Evolutionary conservation across 129 eudicot genomes (phyloP).

Genomic region (Heracleum sosnowskyi): DNA sequence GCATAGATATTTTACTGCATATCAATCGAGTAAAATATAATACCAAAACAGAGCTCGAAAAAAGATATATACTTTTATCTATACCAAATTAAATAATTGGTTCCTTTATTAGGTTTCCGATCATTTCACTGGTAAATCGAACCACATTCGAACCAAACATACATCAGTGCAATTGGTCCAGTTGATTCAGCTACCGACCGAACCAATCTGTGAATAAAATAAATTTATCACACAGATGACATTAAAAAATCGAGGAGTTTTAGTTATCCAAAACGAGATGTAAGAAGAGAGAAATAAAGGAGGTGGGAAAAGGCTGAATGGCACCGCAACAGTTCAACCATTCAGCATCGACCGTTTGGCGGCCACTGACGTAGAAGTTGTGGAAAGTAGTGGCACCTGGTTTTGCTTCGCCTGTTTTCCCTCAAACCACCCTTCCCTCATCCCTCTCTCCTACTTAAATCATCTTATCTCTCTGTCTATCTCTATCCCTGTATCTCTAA

Average conservation of each 20-base stretch:
- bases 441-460: conserved; percentile 30
- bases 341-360: conserved; percentile 51
- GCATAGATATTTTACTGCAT: no score
- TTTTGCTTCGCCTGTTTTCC: conserved; percentile 30
- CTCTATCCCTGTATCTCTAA: no score
- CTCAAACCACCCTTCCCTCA: not conserved
- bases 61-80: no score
- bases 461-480: conserved; percentile 31
- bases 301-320: conserved; percentile 26
- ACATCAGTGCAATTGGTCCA: no score
- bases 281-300: not conserved
- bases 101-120: no score
- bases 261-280: not conserved
- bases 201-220: not conserved
- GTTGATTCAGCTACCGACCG: no score
- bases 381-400: conserved; percentile 41
- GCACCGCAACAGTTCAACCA: conserved; percentile 60
- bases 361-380: conserved; percentile 38
- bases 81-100: no score
- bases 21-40: no score
- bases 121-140: no score
- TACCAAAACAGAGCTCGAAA: no score
- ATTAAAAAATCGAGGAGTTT: not conserved
- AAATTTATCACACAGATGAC: not conserved
- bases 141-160: no score